Conservation (phyloP, 1,284 basidiomycete genomes). For the Ceratobasidium sp. region DNA sequence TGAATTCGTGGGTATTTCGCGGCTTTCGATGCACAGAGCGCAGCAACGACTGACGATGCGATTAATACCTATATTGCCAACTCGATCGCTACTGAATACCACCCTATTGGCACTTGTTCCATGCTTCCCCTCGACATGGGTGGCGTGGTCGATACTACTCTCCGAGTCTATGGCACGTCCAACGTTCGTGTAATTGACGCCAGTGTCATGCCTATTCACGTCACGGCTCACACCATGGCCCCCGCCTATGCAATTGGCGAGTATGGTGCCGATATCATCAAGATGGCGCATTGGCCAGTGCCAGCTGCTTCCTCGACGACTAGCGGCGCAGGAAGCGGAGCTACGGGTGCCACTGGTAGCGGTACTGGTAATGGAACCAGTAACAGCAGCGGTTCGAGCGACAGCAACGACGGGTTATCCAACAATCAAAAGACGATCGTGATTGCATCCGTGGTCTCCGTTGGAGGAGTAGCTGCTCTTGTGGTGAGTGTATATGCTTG, state of each 20-base stretch:
- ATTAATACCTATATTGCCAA: conserved; percentile 27
- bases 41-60: conserved; percentile 24
- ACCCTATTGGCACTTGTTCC: conserved; percentile 65
- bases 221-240: conserved; percentile 50
- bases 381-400: background rate
- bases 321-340: background rate
- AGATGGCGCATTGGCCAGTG: conserved; percentile 33
- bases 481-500: background rate
- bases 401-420: background rate
- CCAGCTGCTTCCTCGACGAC: conserved; percentile 5
- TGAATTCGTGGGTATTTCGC: background rate
- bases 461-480: conserved; percentile 9
- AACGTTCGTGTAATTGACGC: conserved; percentile 45
- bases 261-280: conserved; percentile 43
- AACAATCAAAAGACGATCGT: conserved; percentile 22
- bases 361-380: background rate
- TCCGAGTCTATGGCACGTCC: conserved; percentile 64
- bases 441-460: conserved; percentile 17
- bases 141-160: conserved; percentile 68
- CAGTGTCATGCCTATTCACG: conserved; percentile 47
- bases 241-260: conserved; percentile 49
- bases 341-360: background rate
- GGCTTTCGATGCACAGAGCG: conserved; percentile 6
- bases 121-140: conserved; percentile 68
- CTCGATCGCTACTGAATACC: conserved; percentile 49